Percentiles rank a stretch among this genome's conserved stretches.
phyloP scores from a whole-genome alignment of 2,329 filamentous ascomycete genomes.

The Penicillium sp. region DNA sequence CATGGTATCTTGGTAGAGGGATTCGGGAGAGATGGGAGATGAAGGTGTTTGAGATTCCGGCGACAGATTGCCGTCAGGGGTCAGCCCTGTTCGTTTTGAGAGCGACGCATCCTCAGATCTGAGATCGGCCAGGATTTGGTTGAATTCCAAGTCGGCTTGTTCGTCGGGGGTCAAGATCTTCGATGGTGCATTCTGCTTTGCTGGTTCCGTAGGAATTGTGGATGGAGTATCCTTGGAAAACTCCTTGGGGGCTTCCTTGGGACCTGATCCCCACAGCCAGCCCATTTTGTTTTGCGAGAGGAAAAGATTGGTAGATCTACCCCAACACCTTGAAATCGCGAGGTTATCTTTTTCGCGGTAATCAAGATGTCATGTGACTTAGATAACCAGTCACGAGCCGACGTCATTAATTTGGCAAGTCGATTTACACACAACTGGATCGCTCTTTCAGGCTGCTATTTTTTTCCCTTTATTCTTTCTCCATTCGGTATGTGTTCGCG shows the following conservation, averaged over 20 bases:
- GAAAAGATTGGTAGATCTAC: neutral
- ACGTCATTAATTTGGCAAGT: conserved; percentile 8
- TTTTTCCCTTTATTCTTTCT: too few species aligned
- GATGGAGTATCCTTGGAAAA: conserved; percentile 16
- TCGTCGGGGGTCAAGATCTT: conserved; percentile 43
- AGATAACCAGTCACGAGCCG: neutral
- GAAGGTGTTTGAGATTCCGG: conserved; percentile 16
- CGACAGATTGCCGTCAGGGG: conserved; percentile 1
- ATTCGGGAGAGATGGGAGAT: conserved; percentile 56
- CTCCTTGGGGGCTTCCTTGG: conserved; percentile 21
- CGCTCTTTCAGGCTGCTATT: neutral
- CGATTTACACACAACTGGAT: neutral
- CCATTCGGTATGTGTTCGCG: neutral
- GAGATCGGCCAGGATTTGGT: conserved; percentile 52
- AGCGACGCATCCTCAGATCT: conserved; percentile 25
- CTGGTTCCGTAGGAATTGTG: conserved; percentile 12
- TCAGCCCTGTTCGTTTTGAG: conserved; percentile 5
- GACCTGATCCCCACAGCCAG: conserved; percentile 45
- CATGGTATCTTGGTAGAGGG: conserved; percentile 75
- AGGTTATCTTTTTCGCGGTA: conserved; percentile 6
- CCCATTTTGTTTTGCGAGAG: conserved; percentile 37
- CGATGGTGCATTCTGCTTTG: conserved; percentile 20
- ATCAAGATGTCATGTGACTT: conserved; percentile 5
- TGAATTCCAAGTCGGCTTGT: conserved; percentile 54
- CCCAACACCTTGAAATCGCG: neutral